phyloP scores from a whole-genome alignment of 352 stramenopile species.

The Phytophthora fragariaefolia region DNA sequence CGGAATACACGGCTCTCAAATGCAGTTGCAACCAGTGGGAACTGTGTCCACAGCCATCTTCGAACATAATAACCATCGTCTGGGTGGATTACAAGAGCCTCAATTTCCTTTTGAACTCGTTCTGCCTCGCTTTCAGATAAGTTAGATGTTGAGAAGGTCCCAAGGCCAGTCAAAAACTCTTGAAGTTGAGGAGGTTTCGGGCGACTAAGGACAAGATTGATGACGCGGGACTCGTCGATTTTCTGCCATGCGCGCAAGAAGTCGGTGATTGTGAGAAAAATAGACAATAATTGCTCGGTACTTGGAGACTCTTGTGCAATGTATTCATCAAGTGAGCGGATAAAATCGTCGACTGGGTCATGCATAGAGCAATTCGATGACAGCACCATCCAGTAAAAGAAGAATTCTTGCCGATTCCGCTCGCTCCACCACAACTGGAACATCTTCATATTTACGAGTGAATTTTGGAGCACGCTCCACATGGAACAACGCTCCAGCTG shows the following conservation, averaged over 20 bases:
- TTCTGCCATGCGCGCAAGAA: constrained; percentile 80
- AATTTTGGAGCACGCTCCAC: constrained; percentile 69
- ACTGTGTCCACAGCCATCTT: constrained; percentile 88
- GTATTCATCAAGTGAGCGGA: constrained; percentile 81
- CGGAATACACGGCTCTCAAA: constrained; percentile 77
- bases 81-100: constrained; percentile 64
- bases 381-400: constrained; percentile 81
- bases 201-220: constrained; percentile 43
- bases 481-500: constrained; percentile 77
- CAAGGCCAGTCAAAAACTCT: constrained; percentile 76
- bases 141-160: constrained; percentile 58
- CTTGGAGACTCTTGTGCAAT: constrained; percentile 66
- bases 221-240: constrained; percentile 40
- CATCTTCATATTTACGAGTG: constrained; percentile 88
- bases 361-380: constrained; percentile 66
- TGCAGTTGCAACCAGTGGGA: constrained; percentile 79
- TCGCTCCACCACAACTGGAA: constrained; percentile 87
- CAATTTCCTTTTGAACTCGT: constrained; percentile 65
- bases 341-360: constrained; percentile 83
- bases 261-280: constrained; percentile 83
- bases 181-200: constrained; percentile 71
- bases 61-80: constrained; percentile 82
- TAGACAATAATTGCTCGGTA: constrained; percentile 65
- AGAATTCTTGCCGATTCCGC: constrained; percentile 82
- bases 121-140: constrained; percentile 59